phyloP scores from a whole-genome alignment of 768 basidiomycete species.

The Favolaschia claudopus region DNA sequence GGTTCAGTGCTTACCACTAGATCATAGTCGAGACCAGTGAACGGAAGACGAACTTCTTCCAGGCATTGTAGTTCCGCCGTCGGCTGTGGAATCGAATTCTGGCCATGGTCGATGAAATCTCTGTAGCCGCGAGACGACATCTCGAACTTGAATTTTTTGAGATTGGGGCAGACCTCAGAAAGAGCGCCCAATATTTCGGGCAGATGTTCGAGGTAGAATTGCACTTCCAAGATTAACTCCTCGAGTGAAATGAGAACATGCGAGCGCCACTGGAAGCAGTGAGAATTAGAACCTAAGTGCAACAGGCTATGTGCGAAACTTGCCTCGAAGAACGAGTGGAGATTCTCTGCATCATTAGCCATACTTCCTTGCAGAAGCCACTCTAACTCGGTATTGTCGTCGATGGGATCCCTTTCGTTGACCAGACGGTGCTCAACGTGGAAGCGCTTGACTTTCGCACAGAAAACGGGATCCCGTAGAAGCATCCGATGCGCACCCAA shows the following conservation, averaged over 20 bases:
- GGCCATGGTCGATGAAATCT: neutral
- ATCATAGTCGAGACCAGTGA: neutral
- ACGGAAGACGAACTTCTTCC: conserved; percentile 2
- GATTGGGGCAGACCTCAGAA: conserved; percentile 4
- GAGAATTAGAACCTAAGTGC: neutral
- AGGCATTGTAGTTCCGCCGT: neutral
- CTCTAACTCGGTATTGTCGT: neutral
- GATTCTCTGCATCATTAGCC: conserved; percentile 7
- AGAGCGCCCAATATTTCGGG: neutral
- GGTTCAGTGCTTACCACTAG: neutral
- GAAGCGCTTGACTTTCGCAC: neutral
- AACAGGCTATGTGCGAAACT: neutral
- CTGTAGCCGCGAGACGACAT: neutral
- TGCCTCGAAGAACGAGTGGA: neutral
- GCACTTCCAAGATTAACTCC: conserved; percentile 5
- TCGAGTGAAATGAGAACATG: neutral
- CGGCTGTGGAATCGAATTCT: neutral
- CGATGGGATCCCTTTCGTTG: neutral
- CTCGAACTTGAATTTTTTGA: neutral
- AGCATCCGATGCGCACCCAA: too few species aligned
- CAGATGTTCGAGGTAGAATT: conserved; percentile 2
- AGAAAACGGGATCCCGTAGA: too few species aligned
- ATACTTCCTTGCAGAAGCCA: neutral
- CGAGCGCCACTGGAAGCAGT: neutral
- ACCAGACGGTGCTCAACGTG: conserved; percentile 1